Evolutionary conservation across 345 rosid genomes (phyloP).

Genomic region (Pugionium dolabratum): DNA sequence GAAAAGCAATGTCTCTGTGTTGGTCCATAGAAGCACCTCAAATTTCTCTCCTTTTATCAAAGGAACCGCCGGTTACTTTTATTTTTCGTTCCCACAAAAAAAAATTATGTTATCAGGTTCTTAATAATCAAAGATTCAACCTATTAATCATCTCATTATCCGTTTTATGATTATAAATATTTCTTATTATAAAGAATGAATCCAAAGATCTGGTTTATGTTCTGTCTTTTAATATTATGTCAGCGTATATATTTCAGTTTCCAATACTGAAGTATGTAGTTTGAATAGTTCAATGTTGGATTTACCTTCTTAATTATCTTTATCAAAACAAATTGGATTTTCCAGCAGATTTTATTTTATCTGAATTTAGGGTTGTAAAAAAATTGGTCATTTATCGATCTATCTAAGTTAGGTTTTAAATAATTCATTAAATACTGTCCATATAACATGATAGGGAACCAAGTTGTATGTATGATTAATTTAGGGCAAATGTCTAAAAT

Average conservation of each 20-base stretch:
- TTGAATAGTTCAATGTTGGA: slow-evolving; percentile 17
- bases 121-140: no score
- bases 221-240: not conserved
- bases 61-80: no score
- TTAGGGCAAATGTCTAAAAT: no score
- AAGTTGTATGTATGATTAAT: slow-evolving; percentile 15
- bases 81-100: no score
- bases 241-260: not conserved
- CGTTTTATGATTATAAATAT: not conserved
- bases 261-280: not conserved
- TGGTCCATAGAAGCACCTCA: no score
- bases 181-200: not conserved
- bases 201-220: not conserved
- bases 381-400: no score
- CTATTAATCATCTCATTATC: not conserved
- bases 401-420: not conserved
- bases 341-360: no score
- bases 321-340: no score
- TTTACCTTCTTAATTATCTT: not conserved
- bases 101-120: no score
- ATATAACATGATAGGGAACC: not conserved
- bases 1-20: no score
- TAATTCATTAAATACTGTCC: not conserved
- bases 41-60: no score
- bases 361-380: no score